These are phyloP conservation scores for Silene latifolia DNA, from an alignment of 148 eudicot genomes.

Conservation along the genomic window DNA sequence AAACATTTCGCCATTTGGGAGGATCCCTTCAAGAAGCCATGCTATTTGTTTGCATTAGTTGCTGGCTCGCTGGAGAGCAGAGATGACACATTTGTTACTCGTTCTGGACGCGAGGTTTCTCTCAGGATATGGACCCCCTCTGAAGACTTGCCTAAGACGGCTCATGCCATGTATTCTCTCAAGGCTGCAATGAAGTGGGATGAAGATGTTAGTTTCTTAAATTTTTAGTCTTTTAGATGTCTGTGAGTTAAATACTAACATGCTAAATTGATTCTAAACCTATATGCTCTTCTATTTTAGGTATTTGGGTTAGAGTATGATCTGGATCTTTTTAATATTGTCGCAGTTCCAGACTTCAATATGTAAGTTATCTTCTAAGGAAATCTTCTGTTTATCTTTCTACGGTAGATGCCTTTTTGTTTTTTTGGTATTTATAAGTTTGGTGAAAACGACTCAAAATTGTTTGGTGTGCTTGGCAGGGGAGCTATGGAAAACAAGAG, in stretches of 20 bases:
- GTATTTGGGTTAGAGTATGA: constrained; percentile 98
- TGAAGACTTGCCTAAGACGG: constrained; percentile 82
- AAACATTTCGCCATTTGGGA: constrained; percentile 92
- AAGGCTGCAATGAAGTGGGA: constrained; percentile 99
- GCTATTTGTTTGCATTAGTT: constrained; percentile 94
- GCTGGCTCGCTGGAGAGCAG: constrained; percentile 94
- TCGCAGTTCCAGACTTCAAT: constrained; percentile 99
- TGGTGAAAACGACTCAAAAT: constrained; percentile 1
- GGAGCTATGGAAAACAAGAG: constrained; percentile 99
- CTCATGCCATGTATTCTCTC: constrained; percentile 97
- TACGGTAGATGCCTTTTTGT: background rate
- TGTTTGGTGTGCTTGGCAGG: constrained; percentile 48
- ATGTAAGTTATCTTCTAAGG: constrained; percentile 50
- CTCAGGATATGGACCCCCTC: constrained; percentile 93
- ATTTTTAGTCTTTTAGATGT: constrained; percentile 10
- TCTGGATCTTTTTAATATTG: constrained; percentile 90
- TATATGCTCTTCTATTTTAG: constrained; percentile 27
- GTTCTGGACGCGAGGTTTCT: constrained; percentile 84
- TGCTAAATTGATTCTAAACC: background rate
- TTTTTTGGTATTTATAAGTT: background rate
- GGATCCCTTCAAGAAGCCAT: constrained; percentile 97
- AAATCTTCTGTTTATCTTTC: background rate
- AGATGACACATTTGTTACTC: constrained; percentile 78
- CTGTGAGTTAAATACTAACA: background rate
- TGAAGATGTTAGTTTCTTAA: constrained; percentile 66